Percentiles rank a stretch among this genome's conserved stretches.
These are phyloP conservation scores for Eucalyptus tenuipes DNA, from an alignment of 345 rosid genomes.

Conservation along the genomic window DNA sequence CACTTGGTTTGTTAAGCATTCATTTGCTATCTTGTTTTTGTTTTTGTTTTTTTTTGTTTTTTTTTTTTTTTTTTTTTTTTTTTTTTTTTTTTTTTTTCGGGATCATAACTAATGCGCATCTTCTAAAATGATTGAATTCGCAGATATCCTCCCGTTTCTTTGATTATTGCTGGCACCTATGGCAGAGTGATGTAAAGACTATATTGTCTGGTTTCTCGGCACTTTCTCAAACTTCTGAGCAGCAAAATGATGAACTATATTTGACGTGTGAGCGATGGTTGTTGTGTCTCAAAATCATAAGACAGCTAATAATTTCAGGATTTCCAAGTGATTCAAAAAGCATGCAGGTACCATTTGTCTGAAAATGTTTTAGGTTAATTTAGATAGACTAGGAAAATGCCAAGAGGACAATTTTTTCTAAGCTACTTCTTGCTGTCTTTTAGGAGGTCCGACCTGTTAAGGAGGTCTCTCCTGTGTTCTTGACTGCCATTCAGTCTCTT, in stretches of 20 bases:
- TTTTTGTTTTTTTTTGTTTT: too few relatives aligned
- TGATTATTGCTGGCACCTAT: conserved; percentile 82
- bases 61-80: too few relatives aligned
- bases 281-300: conserved; percentile 75
- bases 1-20: neutral
- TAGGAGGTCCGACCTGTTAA: conserved; percentile 85
- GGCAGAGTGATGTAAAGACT: conserved; percentile 90
- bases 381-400: neutral
- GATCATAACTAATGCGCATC: neutral
- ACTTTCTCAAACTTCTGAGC: conserved; percentile 41
- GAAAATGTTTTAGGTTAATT: neutral
- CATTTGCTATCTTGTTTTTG: neutral
- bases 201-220: conserved; percentile 71
- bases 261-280: conserved; percentile 92
- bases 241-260: conserved; percentile 71
- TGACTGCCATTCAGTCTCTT: conserved; percentile 69
- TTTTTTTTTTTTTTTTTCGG: neutral
- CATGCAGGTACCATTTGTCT: conserved; percentile 40
- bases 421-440: conserved; percentile 3
- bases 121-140: conserved; percentile 6
- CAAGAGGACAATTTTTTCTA: neutral
- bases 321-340: conserved; percentile 79
- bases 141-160: conserved; percentile 90
- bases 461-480: conserved; percentile 76
- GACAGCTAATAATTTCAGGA: conserved; percentile 77